Percentiles rank a stretch among this genome's conserved stretches.
phyloP scores from a whole-genome alignment of 495 filamentous ascomycete species.

The Venustampulla echinocandica region DNA sequence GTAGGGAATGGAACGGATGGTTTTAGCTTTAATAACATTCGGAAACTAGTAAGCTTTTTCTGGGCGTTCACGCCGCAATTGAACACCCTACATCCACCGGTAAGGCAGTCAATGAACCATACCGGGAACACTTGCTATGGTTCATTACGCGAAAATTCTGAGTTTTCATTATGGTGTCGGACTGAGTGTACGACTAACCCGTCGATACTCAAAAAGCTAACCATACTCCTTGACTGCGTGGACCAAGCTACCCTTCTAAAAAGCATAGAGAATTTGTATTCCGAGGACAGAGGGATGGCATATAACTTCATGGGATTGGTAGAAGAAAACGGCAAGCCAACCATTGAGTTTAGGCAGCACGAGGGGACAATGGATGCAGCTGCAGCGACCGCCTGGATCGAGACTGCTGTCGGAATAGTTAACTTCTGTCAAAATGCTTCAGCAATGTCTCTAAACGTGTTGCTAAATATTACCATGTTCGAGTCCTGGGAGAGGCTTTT shows the following conservation, averaged over 20 bases:
- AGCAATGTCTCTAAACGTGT: conserved; percentile 1
- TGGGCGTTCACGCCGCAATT: conserved; percentile 32
- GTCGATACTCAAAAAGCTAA: neutral
- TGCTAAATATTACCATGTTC: neutral
- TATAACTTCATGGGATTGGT: conserved; percentile 4
- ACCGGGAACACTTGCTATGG: neutral
- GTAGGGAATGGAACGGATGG: conserved; percentile 25
- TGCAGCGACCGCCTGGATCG: conserved; percentile 25
- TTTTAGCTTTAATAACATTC: conserved; percentile 23
- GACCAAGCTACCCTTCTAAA: neutral
- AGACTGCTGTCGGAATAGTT: conserved; percentile 26
- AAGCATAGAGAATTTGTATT: neutral
- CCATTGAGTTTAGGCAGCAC: conserved; percentile 38
- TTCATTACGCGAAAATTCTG: neutral
- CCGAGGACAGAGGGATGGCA: neutral
- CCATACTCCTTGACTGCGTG: neutral
- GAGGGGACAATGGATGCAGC: conserved; percentile 26
- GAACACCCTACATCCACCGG: conserved; percentile 25
- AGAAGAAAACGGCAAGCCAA: conserved; percentile 6
- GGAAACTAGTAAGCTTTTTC: conserved; percentile 28
- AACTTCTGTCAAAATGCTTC: conserved; percentile 16
- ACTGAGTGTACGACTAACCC: neutral
- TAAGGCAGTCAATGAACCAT: neutral
- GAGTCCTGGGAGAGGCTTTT: conserved; percentile 7
- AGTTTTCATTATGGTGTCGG: neutral